A percentile compares a stretch with the other conserved stretches of the same genome.
Evolutionary conservation across 2,329 filamentous ascomycete genomes (phyloP).

Genomic region (Gaeumannomyces sp.): DNA sequence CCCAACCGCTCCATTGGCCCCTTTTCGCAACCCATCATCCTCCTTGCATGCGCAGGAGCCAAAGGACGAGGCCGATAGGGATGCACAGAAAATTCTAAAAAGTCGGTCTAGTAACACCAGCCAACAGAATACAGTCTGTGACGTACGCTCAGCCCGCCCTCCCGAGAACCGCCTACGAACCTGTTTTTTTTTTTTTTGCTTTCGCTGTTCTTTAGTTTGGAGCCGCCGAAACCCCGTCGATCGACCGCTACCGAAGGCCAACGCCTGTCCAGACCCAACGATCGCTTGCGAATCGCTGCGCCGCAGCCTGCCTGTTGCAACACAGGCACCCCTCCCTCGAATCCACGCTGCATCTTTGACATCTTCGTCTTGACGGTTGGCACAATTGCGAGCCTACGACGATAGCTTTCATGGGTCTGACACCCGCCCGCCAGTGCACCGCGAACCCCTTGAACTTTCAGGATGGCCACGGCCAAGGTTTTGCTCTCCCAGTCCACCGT

Average conservation of each 20-base stretch:
- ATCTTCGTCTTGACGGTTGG: background rate
- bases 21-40: constrained; percentile 12
- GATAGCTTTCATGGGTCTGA: constrained; percentile 48
- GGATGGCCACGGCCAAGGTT: constrained; percentile 49
- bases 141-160: background rate
- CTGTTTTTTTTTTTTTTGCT: background rate
- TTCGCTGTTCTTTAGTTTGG: background rate
- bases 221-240: background rate
- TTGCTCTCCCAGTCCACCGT: constrained; percentile 32
- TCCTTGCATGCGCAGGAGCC: constrained; percentile 15
- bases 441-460: constrained; percentile 38
- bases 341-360: background rate
- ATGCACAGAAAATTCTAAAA: constrained; percentile 4
- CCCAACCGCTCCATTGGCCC: constrained; percentile 13
- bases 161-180: background rate
- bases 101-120: background rate
- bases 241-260: background rate
- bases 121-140: background rate
- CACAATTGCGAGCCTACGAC: constrained; percentile 4
- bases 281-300: background rate
- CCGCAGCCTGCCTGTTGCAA: background rate
- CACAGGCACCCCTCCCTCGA: background rate
- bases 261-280: background rate
- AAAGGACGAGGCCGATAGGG: constrained; percentile 4
- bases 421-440: constrained; percentile 32